Percentiles rank a stretch among this genome's conserved stretches.
phyloP scores from a whole-genome alignment of 2,329 filamentous ascomycete genomes.

The Calonectria fujianensis region DNA sequence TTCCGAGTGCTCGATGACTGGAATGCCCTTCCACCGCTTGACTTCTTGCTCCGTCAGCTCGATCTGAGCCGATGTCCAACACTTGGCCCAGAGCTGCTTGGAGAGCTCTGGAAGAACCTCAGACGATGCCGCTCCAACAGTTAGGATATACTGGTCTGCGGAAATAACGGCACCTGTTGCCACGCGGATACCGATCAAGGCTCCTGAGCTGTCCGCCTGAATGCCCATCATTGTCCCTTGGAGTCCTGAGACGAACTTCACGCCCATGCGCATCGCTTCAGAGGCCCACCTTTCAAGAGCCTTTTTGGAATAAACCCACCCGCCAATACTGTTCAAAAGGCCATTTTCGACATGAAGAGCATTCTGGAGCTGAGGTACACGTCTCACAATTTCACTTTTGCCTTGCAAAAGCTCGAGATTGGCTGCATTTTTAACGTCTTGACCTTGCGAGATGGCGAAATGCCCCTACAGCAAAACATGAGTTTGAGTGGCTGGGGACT shows the following conservation, averaged over 20 bases:
- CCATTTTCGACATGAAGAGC: slow-evolving; percentile 30
- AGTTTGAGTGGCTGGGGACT: not conserved
- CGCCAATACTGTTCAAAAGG: slow-evolving; percentile 35
- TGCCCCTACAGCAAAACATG: slow-evolving; percentile 22
- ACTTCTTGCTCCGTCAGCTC: slow-evolving; percentile 40
- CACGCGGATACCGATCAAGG: slow-evolving; percentile 32
- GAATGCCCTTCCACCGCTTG: slow-evolving; percentile 34
- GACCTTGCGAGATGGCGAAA: slow-evolving; percentile 27
- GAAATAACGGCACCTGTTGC: slow-evolving; percentile 31
- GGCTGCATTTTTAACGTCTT: slow-evolving; percentile 13
- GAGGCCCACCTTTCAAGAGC: slow-evolving; percentile 40
- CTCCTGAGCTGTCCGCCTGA: slow-evolving; percentile 24
- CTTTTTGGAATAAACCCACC: slow-evolving; percentile 41
- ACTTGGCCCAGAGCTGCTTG: slow-evolving; percentile 40
- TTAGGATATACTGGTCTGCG: slow-evolving; percentile 39
- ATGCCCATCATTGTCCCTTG: slow-evolving; percentile 33
- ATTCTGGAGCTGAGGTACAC: slow-evolving; percentile 35
- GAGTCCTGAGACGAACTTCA: slow-evolving; percentile 35
- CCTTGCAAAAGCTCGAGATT: slow-evolving; percentile 35
- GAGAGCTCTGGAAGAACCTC: slow-evolving; percentile 39
- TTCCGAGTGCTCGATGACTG: slow-evolving; percentile 38
- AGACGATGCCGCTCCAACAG: slow-evolving; percentile 39
- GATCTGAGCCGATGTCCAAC: slow-evolving; percentile 39
- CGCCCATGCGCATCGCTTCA: slow-evolving; percentile 31
- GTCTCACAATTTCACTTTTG: slow-evolving; percentile 21